phyloP scores from a whole-genome alignment of 2,329 filamentous ascomycete genomes.

The Verticillium alfalfae region DNA sequence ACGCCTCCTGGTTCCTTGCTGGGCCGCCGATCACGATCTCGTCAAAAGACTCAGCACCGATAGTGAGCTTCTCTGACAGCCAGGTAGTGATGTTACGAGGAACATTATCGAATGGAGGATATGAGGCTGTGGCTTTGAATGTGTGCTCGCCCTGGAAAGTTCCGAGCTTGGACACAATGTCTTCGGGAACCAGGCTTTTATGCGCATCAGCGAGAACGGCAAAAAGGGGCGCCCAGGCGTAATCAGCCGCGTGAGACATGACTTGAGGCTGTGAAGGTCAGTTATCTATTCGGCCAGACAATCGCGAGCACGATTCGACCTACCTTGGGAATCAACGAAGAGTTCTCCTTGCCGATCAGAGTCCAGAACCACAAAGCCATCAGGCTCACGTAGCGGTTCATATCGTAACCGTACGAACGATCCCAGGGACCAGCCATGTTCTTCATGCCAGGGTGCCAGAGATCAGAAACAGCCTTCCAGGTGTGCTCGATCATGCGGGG shows the following conservation, averaged over 20 bases:
- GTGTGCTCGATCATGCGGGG: conserved; percentile 45
- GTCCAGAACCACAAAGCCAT: conserved; percentile 56
- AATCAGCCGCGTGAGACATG: conserved; percentile 57
- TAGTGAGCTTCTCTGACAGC: conserved; percentile 50
- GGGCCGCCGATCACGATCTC: conserved; percentile 52
- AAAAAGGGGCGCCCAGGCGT: conserved; percentile 51
- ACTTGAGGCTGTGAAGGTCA: conserved; percentile 30
- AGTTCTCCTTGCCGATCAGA: conserved; percentile 41
- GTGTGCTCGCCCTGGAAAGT: conserved; percentile 47
- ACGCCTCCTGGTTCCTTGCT: conserved; percentile 41
- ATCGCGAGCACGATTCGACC: neutral
- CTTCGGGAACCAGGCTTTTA: conserved; percentile 35
- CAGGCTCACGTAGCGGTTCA: conserved; percentile 56
- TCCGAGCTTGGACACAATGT: conserved; percentile 31
- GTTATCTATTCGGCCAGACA: neutral
- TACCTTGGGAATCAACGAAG: conserved; percentile 25
- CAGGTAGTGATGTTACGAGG: conserved; percentile 55
- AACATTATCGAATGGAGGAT: conserved; percentile 51
- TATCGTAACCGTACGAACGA: conserved; percentile 57
- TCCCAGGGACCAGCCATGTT: conserved; percentile 63
- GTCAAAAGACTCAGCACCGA: conserved; percentile 54
- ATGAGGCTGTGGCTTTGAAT: conserved; percentile 46
- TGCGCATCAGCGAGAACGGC: conserved; percentile 48
- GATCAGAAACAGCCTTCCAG: conserved; percentile 42
- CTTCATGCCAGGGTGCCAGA: conserved; percentile 54